Conservation (phyloP, 2,329 filamentous ascomycete genomes). For the Sarocladium oryzae region DNA sequence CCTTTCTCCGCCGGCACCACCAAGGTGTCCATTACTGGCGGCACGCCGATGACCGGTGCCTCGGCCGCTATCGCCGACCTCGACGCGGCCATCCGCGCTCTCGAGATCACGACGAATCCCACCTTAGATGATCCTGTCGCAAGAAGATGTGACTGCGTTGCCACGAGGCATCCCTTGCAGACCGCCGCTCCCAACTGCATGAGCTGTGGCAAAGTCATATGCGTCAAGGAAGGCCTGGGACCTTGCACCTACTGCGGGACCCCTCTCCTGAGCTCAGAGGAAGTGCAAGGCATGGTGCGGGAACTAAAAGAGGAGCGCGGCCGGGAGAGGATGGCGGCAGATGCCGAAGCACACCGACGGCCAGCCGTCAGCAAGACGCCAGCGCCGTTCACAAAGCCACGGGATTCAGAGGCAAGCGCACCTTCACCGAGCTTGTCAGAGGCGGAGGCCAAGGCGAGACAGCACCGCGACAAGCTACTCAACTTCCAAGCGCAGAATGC, state of each 20-base stretch:
- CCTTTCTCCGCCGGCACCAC: constrained; percentile 43
- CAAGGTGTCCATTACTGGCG: constrained; percentile 69
- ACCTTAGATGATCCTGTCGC: constrained; percentile 49
- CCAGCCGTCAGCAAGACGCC: constrained; percentile 58
- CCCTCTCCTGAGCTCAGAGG: constrained; percentile 62
- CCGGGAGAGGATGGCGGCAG: constrained; percentile 74
- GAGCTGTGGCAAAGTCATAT: constrained; percentile 90
- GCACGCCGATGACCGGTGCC: constrained; percentile 74
- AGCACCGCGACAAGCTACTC: constrained; percentile 75
- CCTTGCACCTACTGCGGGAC: constrained; percentile 87
- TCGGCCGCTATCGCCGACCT: constrained; percentile 66
- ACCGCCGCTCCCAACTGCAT: constrained; percentile 90
- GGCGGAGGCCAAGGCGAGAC: constrained; percentile 62
- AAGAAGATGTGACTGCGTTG: constrained; percentile 81
- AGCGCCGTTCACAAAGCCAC: constrained; percentile 49
- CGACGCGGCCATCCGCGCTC: constrained; percentile 74
- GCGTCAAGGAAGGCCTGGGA: constrained; percentile 86
- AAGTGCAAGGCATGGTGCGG: constrained; percentile 79
- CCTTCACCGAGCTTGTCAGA: constrained; percentile 35
- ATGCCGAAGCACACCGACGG: constrained; percentile 63
- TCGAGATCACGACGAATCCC: constrained; percentile 91
- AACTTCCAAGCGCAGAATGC: constrained; percentile 83
- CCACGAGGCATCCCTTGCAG: constrained; percentile 78
- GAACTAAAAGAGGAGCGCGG: constrained; percentile 81
- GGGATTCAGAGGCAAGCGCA: constrained; percentile 19